Base-by-base conservation (phyloP, 2,329 filamentous ascomycete genomes). In the Xylariaceae sp. region DNA sequence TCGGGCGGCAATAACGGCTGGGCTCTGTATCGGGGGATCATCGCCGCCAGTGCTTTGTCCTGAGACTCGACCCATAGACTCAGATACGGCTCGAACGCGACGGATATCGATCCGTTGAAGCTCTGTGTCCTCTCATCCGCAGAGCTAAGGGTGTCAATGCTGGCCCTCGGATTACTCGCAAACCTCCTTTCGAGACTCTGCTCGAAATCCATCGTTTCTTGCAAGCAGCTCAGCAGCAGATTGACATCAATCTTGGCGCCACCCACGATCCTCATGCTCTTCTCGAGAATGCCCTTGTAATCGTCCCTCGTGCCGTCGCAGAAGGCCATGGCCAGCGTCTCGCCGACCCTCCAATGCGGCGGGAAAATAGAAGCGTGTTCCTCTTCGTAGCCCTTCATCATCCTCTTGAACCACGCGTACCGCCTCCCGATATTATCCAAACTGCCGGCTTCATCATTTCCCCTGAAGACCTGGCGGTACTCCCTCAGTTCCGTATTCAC, bases 61-160 rank as follows among this genome's bases (percentile, higher is more conserved):
- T 98, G 95, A 9, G 91, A 93, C 57, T 98, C 93, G 1, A 99
- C 92, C 95, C 95, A 99, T 3, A 99, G 78, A 70, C 91, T 96
- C 62, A 99, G 82, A 72, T 98, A 99, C 1, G 95, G 95, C 74
- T 98, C 95, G 69, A 99, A 99, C 0, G 95, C 95, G 60, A 96
- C 91, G 0, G 95, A 98, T 58, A 99, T 96, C 3, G 91, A 88
- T 53, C 96, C 91, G 52, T 90, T 89, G 72, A 97, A 97, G 52
- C 85, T 88, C 19, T 90, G 87, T 0, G 86, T 79, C 64, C 87
- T 87, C 50, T 92, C 90, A 57, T 93, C 90, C 7, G 84, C 79
- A 1, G 91, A 96, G 59, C 86, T 89, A 26, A 96, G 83, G 0
- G 93, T 98, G 71, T 99, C 95, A 54, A 96, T 92, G 42, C 93